Evolutionary conservation across 1,284 basidiomycete genomes (phyloP).

Genomic region (Ganoderma leucocontextum): DNA sequence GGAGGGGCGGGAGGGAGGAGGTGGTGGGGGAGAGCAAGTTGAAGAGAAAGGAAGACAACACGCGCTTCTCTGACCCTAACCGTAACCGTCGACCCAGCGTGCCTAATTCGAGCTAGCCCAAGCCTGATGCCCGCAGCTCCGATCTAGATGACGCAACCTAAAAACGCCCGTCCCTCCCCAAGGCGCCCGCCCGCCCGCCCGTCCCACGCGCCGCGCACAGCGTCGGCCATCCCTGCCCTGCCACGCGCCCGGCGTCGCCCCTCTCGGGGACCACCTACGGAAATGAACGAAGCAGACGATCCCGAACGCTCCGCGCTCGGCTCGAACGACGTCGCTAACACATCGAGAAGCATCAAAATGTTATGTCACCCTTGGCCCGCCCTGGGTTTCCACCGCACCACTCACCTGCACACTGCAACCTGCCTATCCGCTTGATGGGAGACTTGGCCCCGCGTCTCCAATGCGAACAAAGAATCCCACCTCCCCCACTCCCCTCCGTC

Average conservation of each 20-base stretch:
- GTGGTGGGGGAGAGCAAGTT: constrained; percentile 42
- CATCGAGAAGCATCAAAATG: constrained; percentile 29
- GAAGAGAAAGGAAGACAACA: constrained; percentile 47
- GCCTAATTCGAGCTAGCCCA: constrained; percentile 44
- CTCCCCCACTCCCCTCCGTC: constrained; percentile 14
- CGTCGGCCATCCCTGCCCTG: constrained; percentile 21
- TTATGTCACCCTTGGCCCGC: constrained; percentile 31
- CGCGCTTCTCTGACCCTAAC: constrained; percentile 44
- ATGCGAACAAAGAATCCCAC: constrained; percentile 18
- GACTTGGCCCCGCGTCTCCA: constrained; percentile 10
- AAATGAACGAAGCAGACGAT: neutral
- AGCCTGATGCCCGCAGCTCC: constrained; percentile 45
- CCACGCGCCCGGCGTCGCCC: constrained; percentile 10
- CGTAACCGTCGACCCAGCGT: constrained; percentile 44
- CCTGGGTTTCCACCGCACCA: constrained; percentile 31
- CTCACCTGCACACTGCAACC: constrained; percentile 22
- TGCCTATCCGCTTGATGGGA: constrained; percentile 25
- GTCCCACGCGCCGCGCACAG: constrained; percentile 14
- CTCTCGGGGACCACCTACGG: neutral
- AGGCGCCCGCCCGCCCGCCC: constrained; percentile 30
- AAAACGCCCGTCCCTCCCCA: constrained; percentile 36
- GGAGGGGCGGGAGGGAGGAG: constrained; percentile 41
- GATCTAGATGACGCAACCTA: constrained; percentile 47
- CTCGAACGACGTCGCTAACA: constrained; percentile 8
- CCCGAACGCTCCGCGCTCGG: neutral